Evolutionary conservation across 176 grass and related monocot species (phyloP), one percentile per base, ranked within the genome.

Genomic region (Oryza meridionalis): DNA sequence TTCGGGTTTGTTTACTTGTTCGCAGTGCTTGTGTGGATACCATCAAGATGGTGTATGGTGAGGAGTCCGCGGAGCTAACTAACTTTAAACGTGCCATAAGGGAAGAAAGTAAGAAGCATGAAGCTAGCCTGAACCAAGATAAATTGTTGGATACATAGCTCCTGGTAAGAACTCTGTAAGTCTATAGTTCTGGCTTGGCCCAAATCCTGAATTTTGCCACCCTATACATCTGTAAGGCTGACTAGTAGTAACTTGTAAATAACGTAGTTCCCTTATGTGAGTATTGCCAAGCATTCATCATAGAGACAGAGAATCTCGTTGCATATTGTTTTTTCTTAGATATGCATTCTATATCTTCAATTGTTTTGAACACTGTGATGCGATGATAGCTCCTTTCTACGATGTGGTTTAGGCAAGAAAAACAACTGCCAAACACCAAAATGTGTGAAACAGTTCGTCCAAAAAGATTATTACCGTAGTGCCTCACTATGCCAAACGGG

Each of bases 1-100:
- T 53, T 53, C 13, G 14, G 15, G 42, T 88, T 43, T 58, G 12
- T 81, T 58, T 79, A 22, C 8, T 31, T 81, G 8, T 81, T 67
- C 79, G 32, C 78, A 89, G 90, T 82, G 87, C 91, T 70, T 96
- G 91, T n/a, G 53, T 77, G 46, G 91, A 91, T 82, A 85, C 76
- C 71, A 93, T 96, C 77, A 96, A 93, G 86, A 88, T 80, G 50
- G 91, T 93, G 45, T 96, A 91, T 82, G 94, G 91, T 11, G 71
- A 90, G 14, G 90, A 84, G 22, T 91, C 88, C 9, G 26, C 69
- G 6, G 90, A 96, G 79, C 83, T 96, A 11, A 87, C 58, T 46
- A 89, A 83, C 40, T 96, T 96, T 49, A 93, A 93, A 75, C 82
- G 79, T 65, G 73, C 89, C 42, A 89, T 88, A 82, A 82, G 84